Percentiles rank a stretch among this genome's conserved stretches.
Evolutionary conservation across 345 rosid genomes (phyloP).

Genomic region (Angophora floribunda): DNA sequence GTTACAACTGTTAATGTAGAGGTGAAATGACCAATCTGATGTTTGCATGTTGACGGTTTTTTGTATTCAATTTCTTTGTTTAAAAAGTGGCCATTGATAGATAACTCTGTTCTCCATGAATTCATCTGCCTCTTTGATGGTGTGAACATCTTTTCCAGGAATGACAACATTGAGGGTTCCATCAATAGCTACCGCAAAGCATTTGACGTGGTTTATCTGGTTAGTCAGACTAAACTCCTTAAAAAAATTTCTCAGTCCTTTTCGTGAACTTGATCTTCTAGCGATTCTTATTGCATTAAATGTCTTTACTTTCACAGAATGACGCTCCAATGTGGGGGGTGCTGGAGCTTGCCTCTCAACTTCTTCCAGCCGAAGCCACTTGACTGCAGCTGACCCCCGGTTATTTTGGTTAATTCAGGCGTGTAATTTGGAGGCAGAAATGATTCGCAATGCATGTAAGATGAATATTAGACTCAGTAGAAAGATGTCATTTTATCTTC

Average conservation of each 20-base stretch:
- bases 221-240: constrained; percentile 18
- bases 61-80: neutral
- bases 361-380: constrained; percentile 26
- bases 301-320: constrained; percentile 22
- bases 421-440: neutral
- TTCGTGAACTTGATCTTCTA: neutral
- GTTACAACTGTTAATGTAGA: neutral
- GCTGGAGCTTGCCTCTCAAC: constrained; percentile 43
- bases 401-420: neutral
- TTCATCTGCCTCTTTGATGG: neutral
- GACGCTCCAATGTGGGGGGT: constrained; percentile 78
- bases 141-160: constrained; percentile 31
- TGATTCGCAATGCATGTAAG: neutral
- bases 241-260: neutral
- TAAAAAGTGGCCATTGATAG: neutral
- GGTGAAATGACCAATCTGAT: neutral
- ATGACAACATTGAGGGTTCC: constrained; percentile 54
- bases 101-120: neutral
- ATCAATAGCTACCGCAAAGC: constrained; percentile 51
- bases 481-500: neutral
- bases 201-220: constrained; percentile 71
- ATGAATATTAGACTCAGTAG: neutral
- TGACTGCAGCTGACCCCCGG: neutral
- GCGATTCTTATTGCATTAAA: neutral
- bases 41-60: neutral